Conservation (phyloP, 2,329 filamentous ascomycete species). For the Arachnomyces sp. region DNA sequence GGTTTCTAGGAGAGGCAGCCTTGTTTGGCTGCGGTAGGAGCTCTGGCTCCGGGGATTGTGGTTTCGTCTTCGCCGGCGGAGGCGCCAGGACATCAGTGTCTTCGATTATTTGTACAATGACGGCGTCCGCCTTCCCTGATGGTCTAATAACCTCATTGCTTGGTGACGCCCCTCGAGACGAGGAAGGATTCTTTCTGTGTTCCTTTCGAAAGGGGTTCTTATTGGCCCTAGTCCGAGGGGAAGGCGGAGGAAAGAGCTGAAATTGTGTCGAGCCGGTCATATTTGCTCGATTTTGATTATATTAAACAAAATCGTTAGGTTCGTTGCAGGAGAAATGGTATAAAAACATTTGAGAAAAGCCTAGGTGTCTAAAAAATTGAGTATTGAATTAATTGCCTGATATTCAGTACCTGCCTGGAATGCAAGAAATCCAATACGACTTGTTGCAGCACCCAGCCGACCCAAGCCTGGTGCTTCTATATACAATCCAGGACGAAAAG, state of each 20-base stretch:
- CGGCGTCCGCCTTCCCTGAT: constrained; percentile 25
- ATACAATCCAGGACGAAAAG: no score
- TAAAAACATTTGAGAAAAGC: no score
- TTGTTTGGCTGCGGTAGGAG: constrained; percentile 7
- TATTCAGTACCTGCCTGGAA: no score
- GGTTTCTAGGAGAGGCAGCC: no score
- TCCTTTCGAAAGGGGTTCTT: constrained; percentile 30
- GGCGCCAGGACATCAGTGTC: constrained; percentile 25
- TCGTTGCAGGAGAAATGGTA: no score
- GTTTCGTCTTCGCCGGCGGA: constrained; percentile 15
- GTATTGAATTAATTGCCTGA: no score
- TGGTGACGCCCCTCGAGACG: constrained; percentile 18
- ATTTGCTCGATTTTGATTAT: no score
- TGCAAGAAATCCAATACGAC: no score
- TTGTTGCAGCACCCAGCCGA: no score
- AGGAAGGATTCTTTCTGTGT: constrained; percentile 17
- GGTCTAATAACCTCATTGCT: constrained; percentile 24
- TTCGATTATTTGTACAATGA: constrained; percentile 32
- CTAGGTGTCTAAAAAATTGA: no score
- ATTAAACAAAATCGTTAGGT: no score
- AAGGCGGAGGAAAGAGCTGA: constrained; percentile 33
- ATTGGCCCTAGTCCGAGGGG: constrained; percentile 20
- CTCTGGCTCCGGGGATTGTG: constrained; percentile 14
- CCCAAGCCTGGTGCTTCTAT: no score
- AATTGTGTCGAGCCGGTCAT: constrained; percentile 20